Percentiles rank a stretch among this genome's conserved stretches.
phyloP scores from a whole-genome alignment of 1,284 basidiomycete species.

The Stereum hirsutum region DNA sequence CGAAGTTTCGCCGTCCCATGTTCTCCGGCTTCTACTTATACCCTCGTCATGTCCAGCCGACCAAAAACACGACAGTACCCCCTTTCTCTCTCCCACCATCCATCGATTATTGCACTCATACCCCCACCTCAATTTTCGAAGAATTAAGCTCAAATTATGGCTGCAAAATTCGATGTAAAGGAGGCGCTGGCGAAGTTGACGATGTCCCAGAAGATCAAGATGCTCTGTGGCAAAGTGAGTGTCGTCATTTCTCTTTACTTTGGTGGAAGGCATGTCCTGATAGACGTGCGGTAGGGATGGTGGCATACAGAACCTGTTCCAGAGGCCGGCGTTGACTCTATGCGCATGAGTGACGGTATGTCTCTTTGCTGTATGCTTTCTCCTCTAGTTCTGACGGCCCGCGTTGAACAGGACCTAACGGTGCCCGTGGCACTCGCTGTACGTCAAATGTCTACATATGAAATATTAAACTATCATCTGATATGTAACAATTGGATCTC shows the following conservation, averaged over 20 bases:
- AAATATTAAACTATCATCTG: background rate
- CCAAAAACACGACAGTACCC: too few relatives aligned
- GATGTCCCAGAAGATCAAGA: constrained; percentile 32
- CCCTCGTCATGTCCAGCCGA: too few relatives aligned
- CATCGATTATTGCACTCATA: too few relatives aligned
- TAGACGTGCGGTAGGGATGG: constrained; percentile 26
- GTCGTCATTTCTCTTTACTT: background rate
- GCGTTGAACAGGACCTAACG: constrained; percentile 40
- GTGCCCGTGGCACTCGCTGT: constrained; percentile 40
- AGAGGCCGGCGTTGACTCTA: constrained; percentile 32
- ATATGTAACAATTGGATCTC: background rate
- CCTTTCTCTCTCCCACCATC: too few relatives aligned
- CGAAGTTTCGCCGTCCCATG: too few relatives aligned
- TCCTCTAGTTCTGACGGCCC: background rate
- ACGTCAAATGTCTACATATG: constrained; percentile 12
- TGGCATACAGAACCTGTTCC: constrained; percentile 40
- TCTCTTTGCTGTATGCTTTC: background rate
- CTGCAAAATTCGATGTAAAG: constrained; percentile 25
- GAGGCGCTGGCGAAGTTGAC: constrained; percentile 26
- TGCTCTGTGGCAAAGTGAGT: constrained; percentile 30
- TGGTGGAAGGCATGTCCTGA: background rate
- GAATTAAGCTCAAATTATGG: too few relatives aligned
- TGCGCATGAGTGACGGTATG: constrained; percentile 35
- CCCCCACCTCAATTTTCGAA: too few relatives aligned
- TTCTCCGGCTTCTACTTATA: background rate